These are phyloP conservation scores for Cryptococcus amylolentus DNA, from an alignment of 1,284 basidiomycete species.

Conservation along the genomic window DNA sequence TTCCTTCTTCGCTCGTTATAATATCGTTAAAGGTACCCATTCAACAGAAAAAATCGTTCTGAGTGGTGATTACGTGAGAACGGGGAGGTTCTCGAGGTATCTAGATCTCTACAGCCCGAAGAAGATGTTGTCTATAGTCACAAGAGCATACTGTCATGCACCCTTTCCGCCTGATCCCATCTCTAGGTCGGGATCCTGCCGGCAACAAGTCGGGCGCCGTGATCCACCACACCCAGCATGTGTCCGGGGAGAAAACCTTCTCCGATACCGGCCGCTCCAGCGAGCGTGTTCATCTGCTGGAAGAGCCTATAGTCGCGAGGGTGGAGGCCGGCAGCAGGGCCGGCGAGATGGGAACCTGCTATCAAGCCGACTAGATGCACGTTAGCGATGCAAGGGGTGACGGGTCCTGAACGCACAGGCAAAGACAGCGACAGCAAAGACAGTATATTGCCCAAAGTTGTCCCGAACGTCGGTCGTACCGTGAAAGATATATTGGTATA, in stretches of 20 bases:
- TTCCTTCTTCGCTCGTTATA: no score
- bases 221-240: conserved; percentile 22
- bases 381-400: neutral
- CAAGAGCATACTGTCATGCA: no score
- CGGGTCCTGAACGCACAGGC: conserved; percentile 19
- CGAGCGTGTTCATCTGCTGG: conserved; percentile 33
- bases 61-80: no score
- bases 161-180: no score
- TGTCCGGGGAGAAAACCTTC: conserved; percentile 35
- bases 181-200: conserved; percentile 14
- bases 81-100: no score
- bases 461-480: conserved; percentile 12
- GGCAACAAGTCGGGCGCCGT: conserved; percentile 26
- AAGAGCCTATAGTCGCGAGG: conserved; percentile 32
- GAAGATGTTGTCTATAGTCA: no score
- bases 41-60: no score
- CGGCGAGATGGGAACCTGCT: conserved; percentile 21
- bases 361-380: conserved; percentile 27
- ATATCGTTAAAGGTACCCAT: no score
- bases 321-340: conserved; percentile 19
- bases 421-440: conserved; percentile 26
- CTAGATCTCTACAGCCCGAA: no score
- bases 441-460: conserved; percentile 17
- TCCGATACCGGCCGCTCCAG: conserved; percentile 25
- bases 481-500: conserved; percentile 26